A percentile compares a stretch with the other conserved stretches of the same genome.
phyloP scores from a whole-genome alignment of 2,329 filamentous ascomycete species.

The Colletotrichum musicola region DNA sequence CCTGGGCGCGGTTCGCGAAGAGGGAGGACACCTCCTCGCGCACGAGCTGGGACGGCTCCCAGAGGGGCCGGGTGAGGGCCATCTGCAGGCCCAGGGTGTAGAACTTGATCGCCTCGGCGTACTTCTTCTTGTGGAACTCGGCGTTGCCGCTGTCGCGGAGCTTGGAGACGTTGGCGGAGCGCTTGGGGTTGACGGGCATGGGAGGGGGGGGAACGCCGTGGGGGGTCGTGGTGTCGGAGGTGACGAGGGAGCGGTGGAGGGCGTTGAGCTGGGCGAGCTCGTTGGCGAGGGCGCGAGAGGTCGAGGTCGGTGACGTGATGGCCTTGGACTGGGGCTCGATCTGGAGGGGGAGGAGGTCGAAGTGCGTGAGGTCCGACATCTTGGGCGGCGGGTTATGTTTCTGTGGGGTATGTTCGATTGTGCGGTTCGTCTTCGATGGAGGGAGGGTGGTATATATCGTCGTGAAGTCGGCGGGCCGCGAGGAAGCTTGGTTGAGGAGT shows the following conservation, averaged over 20 bases:
- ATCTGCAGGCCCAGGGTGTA: slow-evolving; percentile 92
- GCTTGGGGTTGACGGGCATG: slow-evolving; percentile 92
- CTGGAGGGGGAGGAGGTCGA: slow-evolving; percentile 83
- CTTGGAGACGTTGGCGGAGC: slow-evolving; percentile 87
- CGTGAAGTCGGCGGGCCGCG: not conserved
- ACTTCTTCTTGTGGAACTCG: slow-evolving; percentile 82
- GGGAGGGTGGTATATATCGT: slow-evolving; percentile 12
- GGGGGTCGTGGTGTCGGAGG: slow-evolving; percentile 65
- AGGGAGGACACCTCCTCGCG: slow-evolving; percentile 85
- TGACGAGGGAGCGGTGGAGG: slow-evolving; percentile 81
- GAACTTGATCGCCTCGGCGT: slow-evolving; percentile 81
- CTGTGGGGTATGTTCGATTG: not conserved
- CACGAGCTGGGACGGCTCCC: slow-evolving; percentile 88
- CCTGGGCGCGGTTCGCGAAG: slow-evolving; percentile 90
- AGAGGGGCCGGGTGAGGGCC: slow-evolving; percentile 83
- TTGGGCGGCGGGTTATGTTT: slow-evolving; percentile 34
- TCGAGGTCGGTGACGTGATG: slow-evolving; percentile 65
- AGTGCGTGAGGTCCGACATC: slow-evolving; percentile 77
- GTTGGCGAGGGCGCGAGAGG: slow-evolving; percentile 65
- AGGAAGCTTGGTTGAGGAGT: not conserved
- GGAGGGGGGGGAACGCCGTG: slow-evolving; percentile 83
- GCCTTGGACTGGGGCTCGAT: slow-evolving; percentile 87
- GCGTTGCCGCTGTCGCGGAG: slow-evolving; percentile 89
- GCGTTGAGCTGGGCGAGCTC: slow-evolving; percentile 82
- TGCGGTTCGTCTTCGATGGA: not conserved